phyloP scores from a whole-genome alignment of 768 basidiomycete genomes.

The Collybia nuda region DNA sequence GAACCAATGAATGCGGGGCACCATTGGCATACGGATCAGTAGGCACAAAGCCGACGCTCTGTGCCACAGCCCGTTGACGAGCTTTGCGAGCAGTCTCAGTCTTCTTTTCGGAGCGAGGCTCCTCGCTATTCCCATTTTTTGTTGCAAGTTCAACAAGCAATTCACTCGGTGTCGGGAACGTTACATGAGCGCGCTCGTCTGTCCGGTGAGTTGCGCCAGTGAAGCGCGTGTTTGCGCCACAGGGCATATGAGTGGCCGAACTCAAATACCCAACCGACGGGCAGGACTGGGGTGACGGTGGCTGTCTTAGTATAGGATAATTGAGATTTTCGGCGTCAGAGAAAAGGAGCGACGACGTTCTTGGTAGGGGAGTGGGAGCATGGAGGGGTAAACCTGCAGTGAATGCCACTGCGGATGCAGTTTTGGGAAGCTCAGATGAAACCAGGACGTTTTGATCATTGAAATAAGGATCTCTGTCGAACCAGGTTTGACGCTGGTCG shows the following conservation, averaged over 20 bases:
- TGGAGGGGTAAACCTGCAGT: constrained; percentile 21
- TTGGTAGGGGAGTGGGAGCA: constrained; percentile 24
- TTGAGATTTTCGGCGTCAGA: constrained; percentile 7
- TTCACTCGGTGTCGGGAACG: constrained; percentile 68
- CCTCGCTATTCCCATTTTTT: constrained; percentile 4
- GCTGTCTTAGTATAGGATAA: constrained; percentile 1
- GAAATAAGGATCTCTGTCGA: neutral
- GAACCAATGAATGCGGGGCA: neutral
- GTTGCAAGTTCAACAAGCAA: constrained; percentile 47
- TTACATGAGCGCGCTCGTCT: constrained; percentile 25
- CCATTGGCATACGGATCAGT: constrained; percentile 56
- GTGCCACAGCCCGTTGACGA: constrained; percentile 55
- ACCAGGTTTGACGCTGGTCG: neutral
- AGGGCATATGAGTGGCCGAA: neutral
- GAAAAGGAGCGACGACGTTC: constrained; percentile 14
- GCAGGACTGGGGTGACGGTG: constrained; percentile 3
- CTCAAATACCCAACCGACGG: neutral
- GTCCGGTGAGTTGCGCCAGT: constrained; percentile 5
- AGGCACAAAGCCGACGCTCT: constrained; percentile 53
- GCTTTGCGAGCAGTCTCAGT: constrained; percentile 55
- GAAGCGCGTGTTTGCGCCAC: constrained; percentile 7
- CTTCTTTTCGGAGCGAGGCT: constrained; percentile 20
- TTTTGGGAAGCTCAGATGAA: constrained; percentile 12
- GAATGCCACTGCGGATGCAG: constrained; percentile 11
- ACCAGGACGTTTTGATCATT: neutral